Conservation (phyloP, 2,329 filamentous ascomycete species). For the Sclerotinia subarctica region DNA sequence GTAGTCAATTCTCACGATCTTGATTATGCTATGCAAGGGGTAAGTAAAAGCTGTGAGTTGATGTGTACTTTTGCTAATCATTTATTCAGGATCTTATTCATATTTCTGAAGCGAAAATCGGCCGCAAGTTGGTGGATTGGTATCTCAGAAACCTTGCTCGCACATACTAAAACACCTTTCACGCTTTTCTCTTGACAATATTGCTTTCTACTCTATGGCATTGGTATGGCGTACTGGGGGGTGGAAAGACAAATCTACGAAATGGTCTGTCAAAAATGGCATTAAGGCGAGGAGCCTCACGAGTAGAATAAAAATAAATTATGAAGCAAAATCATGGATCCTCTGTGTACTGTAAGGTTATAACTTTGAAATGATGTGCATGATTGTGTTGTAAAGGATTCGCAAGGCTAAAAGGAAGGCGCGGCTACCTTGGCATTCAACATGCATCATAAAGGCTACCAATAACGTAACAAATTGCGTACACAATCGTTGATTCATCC, state of each 20-base stretch:
- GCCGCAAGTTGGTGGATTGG: conserved; percentile 96
- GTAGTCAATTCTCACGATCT: conserved; percentile 90
- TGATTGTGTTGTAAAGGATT: conserved; percentile 4
- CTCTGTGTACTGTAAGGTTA: not conserved
- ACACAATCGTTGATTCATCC: not conserved
- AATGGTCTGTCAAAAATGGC: conserved; percentile 16
- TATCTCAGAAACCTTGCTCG: conserved; percentile 95
- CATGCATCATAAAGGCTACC: conserved; percentile 1
- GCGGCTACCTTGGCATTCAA: conserved; percentile 5
- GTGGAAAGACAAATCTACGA: conserved; percentile 15
- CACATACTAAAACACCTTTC: conserved; percentile 65
- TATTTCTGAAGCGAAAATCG: conserved; percentile 97
- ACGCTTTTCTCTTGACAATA: conserved; percentile 29
- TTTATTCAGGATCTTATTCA: conserved; percentile 80
- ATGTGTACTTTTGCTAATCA: conserved; percentile 26
- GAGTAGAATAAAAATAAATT: conserved; percentile 17
- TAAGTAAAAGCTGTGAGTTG: conserved; percentile 48
- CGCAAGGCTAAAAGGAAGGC: conserved; percentile 13
- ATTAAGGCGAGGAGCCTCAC: conserved; percentile 19
- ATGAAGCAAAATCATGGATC: conserved; percentile 12
- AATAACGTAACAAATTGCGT: conserved; percentile 2
- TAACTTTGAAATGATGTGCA: not conserved
- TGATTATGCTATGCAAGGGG: conserved; percentile 93
- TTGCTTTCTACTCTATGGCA: conserved; percentile 35
- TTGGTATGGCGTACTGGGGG: conserved; percentile 26